Evolutionary conservation across 192 early-diverging fungal genomes (phyloP).

Genomic region (Coemansia sp.): DNA sequence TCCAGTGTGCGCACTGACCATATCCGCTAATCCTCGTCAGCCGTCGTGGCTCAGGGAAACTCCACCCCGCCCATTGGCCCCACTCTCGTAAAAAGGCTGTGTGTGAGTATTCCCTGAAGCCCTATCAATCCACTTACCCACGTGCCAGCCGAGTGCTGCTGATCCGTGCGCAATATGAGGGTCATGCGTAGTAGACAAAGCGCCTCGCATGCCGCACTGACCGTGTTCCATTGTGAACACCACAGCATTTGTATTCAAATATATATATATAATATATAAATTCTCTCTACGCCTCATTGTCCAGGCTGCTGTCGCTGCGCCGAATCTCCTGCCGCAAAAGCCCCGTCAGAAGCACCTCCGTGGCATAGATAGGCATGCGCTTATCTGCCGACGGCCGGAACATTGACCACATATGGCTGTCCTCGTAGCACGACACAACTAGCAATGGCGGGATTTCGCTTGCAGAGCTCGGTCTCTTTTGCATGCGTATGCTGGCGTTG

Average conservation of each 20-base stretch:
- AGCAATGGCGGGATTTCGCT: constrained; percentile 38
- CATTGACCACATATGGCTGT: constrained; percentile 34
- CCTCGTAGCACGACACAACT: constrained; percentile 39
- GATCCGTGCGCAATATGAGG: neutral
- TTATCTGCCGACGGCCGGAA: constrained; percentile 17
- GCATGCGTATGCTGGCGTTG: constrained; percentile 16
- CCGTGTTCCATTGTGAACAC: neutral
- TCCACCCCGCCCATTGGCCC: neutral
- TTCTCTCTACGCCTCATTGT: neutral
- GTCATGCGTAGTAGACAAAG: neutral
- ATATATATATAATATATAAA: neutral
- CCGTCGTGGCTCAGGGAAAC: neutral
- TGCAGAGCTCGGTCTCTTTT: constrained; percentile 4
- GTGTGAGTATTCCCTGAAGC: neutral
- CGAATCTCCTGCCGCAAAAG: constrained; percentile 41
- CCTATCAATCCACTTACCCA: neutral
- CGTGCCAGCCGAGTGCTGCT: neutral
- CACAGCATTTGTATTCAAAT: neutral
- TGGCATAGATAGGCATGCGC: constrained; percentile 30
- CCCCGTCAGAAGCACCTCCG: constrained; percentile 39
- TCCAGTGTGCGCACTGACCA: neutral
- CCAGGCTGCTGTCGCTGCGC: constrained; percentile 7
- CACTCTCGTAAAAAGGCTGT: neutral
- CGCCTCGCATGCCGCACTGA: neutral
- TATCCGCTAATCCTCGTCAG: neutral